Conservation (phyloP, 106 monocot species). For the Dioscorea zingiberensis region DNA sequence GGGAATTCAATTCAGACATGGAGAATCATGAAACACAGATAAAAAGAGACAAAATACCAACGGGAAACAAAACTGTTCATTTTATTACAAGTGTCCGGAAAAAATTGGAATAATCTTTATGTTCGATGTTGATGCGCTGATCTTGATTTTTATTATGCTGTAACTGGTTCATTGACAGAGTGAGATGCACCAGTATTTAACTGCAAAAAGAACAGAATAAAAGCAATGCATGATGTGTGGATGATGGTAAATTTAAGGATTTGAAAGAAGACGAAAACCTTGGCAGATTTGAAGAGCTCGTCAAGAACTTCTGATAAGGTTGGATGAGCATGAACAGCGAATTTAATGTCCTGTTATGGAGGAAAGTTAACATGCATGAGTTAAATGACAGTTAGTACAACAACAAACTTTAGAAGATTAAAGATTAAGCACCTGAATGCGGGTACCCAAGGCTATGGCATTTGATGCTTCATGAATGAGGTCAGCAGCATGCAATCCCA, state of each 20-base stretch:
- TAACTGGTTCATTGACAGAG: slow-evolving; percentile 63
- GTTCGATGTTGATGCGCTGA: too few species aligned
- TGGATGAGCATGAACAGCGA: slow-evolving; percentile 92
- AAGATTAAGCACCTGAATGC: slow-evolving; percentile 53
- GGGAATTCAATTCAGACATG: too few species aligned
- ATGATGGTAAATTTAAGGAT: too few species aligned
- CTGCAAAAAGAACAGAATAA: slow-evolving; percentile 39
- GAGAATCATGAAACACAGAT: too few species aligned
- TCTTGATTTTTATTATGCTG: slow-evolving; percentile 27
- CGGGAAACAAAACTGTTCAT: too few species aligned
- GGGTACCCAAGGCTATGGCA: slow-evolving; percentile 84
- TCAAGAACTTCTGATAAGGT: slow-evolving; percentile 92
- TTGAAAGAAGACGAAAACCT: slow-evolving; percentile 31
- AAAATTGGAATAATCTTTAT: too few species aligned
- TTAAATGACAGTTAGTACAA: too few species aligned
- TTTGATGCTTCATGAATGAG: slow-evolving; percentile 98
- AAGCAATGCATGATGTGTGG: too few species aligned
- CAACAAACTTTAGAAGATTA: too few species aligned
- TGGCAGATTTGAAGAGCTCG: slow-evolving; percentile 90
- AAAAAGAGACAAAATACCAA: too few species aligned
- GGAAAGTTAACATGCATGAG: too few species aligned
- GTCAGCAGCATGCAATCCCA: slow-evolving; percentile 95
- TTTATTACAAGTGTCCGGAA: too few species aligned
- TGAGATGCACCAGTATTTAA: slow-evolving; percentile 44
- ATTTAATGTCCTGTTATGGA: slow-evolving; percentile 63